Evolutionary conservation across 2,329 filamentous ascomycete species (phyloP), one percentile per base, ranked within the genome.

Genomic region (Ramularia collo-cygni): DNA sequence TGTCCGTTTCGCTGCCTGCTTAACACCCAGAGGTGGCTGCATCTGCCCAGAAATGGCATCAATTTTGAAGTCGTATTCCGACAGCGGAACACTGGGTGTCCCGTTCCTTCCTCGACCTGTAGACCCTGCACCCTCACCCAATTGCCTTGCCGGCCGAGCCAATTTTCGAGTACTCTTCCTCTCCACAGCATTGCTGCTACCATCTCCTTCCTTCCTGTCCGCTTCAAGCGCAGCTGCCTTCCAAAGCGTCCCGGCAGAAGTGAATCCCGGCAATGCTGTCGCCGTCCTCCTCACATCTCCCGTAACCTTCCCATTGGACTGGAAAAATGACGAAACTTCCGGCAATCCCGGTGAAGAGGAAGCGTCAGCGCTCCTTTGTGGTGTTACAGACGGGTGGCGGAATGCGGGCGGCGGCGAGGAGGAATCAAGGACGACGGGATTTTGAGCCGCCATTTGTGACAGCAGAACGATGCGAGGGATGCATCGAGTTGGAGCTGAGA

Each of bases 381-480:
- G 50, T 14, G 50, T 49, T 16, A 40, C 40, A 8, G 48, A 46
- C 8, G 48, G 44, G n/a, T 38, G 14, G 34, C 49, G 48, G 32
- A 42, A 26, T 29, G 31, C 32, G 19, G 48, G 42, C 21, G 21
- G 21, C 21, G 21, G 21, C 14, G 53, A 51, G 21, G 53, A 53
- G 18, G 51, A 54, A 31, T 47, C 28, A 15, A 56, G 46, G 15
- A 50, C 43, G 28, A 55, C 47, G 12, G 53, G 52, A 31, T 45
- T 52, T 18, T 27, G 40, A 28, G 38, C 42, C 18, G 51, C 39
- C 51, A 53, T 53, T 24, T 6, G 6, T 24, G 21, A 24, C 6
- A 24, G 21, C 21, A 10, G 21, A 24, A 24, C 6, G 21, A 24
- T 24, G 21, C 21, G 6, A 6, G 10, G 6, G 21, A 24, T 6